These are phyloP conservation scores for Didymella arachidicola DNA, from an alignment of 2,329 filamentous ascomycete species.

Conservation along the genomic window DNA sequence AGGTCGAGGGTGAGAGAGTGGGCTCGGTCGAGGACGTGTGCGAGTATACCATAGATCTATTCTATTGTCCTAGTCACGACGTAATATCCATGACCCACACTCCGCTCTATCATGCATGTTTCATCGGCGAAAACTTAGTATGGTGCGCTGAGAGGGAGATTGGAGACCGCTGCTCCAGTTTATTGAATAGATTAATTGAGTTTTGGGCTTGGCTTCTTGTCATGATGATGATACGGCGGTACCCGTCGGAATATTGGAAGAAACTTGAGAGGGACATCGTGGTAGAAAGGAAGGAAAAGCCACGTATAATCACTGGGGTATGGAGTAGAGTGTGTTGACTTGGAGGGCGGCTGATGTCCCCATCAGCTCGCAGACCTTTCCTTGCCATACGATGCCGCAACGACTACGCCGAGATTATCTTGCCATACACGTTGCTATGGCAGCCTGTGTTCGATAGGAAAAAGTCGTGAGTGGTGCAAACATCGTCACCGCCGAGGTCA, in stretches of 20 bases:
- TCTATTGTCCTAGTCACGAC: slow-evolving; percentile 9
- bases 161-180: not conserved
- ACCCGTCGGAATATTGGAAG: not conserved
- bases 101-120: not conserved
- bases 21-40: not conserved
- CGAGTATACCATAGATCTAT: slow-evolving; percentile 22
- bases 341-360: no score
- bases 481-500: not conserved
- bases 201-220: no score
- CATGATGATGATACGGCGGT: no score
- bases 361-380: no score
- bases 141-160: not conserved
- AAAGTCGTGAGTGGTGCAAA: no score
- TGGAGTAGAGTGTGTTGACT: no score
- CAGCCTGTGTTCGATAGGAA: no score
- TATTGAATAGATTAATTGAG: not conserved
- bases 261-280: not conserved
- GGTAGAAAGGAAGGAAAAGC: not conserved
- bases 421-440: no score
- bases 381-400: no score
- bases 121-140: no score
- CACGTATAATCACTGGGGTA: not conserved
- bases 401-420: no score
- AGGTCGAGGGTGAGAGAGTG: not conserved
- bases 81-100: not conserved